A percentile compares a stretch with the other conserved stretches of the same genome.
Evolutionary conservation across 1,284 basidiomycete genomes (phyloP).

Genomic region (Sutorius eximius): DNA sequence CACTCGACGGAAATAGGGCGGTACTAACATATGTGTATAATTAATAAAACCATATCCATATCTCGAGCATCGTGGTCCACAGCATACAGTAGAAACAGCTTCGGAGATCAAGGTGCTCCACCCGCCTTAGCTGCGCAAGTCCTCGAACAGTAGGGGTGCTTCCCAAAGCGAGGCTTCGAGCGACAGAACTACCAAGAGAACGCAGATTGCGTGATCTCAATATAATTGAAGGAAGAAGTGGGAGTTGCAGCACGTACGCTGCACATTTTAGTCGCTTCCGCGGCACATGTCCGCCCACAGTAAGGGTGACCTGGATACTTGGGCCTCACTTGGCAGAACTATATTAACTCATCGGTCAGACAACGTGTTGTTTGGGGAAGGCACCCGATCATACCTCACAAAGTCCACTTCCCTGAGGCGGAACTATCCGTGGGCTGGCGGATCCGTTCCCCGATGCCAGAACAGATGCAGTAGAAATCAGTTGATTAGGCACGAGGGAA

Average conservation of each 20-base stretch:
- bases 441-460: neutral
- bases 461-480: neutral
- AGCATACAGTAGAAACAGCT: neutral
- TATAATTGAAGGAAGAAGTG: neutral
- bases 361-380: neutral
- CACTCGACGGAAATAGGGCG: slow-evolving; percentile 4
- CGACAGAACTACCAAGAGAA: slow-evolving; percentile 29
- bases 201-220: neutral
- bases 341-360: slow-evolving; percentile 8
- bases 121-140: slow-evolving; percentile 32
- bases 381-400: slow-evolving; percentile 31
- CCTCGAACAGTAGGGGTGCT: slow-evolving; percentile 36
- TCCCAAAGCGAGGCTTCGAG: slow-evolving; percentile 34
- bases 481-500: slow-evolving; percentile 19
- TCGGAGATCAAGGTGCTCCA: slow-evolving; percentile 15
- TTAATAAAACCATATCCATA: slow-evolving; percentile 10
- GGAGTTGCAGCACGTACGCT: slow-evolving; percentile 21
- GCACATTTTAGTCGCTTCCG: slow-evolving; percentile 40
- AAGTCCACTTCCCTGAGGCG: slow-evolving; percentile 23
- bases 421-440: neutral
- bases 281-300: slow-evolving; percentile 62
- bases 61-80: neutral
- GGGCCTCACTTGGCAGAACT: slow-evolving; percentile 60
- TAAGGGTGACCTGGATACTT: slow-evolving; percentile 52
- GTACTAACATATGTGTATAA: slow-evolving; percentile 28